phyloP scores from a whole-genome alignment of 768 basidiomycete genomes.

The Boletus pseudo-olivaceus region DNA sequence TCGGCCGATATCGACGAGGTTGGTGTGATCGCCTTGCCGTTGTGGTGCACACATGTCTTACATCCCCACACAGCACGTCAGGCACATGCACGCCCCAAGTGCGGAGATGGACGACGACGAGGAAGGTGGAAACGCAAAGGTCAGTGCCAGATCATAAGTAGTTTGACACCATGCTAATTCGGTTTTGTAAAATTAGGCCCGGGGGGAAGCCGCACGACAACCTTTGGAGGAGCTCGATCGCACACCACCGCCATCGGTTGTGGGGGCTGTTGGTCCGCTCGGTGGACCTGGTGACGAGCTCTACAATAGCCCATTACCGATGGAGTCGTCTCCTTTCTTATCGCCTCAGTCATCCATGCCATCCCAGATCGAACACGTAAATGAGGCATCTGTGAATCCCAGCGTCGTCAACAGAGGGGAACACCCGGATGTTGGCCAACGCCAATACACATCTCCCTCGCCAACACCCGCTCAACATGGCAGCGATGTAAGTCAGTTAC shows the following conservation, averaged over 20 bases:
- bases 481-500: slow-evolving; percentile 11
- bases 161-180: too few relatives aligned
- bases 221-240: not conserved
- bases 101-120: slow-evolving; percentile 1
- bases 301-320: not conserved
- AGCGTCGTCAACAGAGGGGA: not conserved
- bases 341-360: not conserved
- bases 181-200: too few relatives aligned
- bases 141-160: not conserved
- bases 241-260: not conserved
- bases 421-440: not conserved
- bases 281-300: not conserved
- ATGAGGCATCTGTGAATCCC: not conserved
- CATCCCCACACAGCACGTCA: slow-evolving; percentile 19
- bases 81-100: slow-evolving; percentile 5
- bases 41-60: slow-evolving; percentile 10
- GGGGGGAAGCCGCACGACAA: not conserved
- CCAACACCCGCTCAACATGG: slow-evolving; percentile 29
- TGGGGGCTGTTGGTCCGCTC: not conserved
- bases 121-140: not conserved
- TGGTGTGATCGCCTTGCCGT: not conserved
- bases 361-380: not conserved
- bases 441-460: slow-evolving; percentile 15
- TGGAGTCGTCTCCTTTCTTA: not conserved
- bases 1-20: slow-evolving; percentile 20